These are phyloP conservation scores for Boletellus ananas DNA, from an alignment of 768 basidiomycete genomes.

Conservation along the genomic window DNA sequence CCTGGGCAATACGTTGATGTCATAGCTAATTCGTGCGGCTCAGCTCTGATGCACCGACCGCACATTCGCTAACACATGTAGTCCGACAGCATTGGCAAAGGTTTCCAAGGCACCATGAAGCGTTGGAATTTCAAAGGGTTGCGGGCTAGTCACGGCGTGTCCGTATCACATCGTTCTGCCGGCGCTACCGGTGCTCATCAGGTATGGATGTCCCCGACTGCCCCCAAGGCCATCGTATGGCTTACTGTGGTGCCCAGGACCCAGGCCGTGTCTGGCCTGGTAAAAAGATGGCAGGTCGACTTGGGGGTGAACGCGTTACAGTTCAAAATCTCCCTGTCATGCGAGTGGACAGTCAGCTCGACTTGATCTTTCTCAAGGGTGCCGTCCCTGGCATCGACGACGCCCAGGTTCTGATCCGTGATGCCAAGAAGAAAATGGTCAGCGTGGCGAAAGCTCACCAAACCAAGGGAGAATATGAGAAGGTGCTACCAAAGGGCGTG, in stretches of 20 bases:
- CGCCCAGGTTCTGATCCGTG: slow-evolving; percentile 78
- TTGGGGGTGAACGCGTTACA: slow-evolving; percentile 81
- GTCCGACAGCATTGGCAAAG: slow-evolving; percentile 81
- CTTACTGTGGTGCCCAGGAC: slow-evolving; percentile 51
- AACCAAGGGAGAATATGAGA: slow-evolving; percentile 68
- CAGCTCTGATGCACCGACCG: background rate
- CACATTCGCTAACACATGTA: slow-evolving; percentile 5
- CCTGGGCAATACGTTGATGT: slow-evolving; percentile 96
- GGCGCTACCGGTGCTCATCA: slow-evolving; percentile 96
- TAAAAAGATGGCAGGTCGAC: slow-evolving; percentile 96
- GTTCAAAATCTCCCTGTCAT: slow-evolving; percentile 86
- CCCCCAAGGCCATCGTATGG: background rate
- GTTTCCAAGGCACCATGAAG: slow-evolving; percentile 97
- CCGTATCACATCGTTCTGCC: slow-evolving; percentile 86
- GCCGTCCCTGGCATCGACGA: slow-evolving; percentile 87
- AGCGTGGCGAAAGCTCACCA: slow-evolving; percentile 59
- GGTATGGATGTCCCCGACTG: slow-evolving; percentile 40
- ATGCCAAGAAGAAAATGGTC: slow-evolving; percentile 86
- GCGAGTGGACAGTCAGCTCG: slow-evolving; percentile 79
- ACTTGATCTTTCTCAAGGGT: slow-evolving; percentile 91
- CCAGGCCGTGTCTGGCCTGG: slow-evolving; percentile 96
- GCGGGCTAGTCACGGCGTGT: slow-evolving; percentile 93
- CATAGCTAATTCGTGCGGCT: slow-evolving; percentile 77
- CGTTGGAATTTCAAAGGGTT: slow-evolving; percentile 91
- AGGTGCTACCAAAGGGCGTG: slow-evolving; percentile 78